A percentile compares a stretch with the other conserved stretches of the same genome.
These are phyloP conservation scores for Musa acuminata DNA, from an alignment of 176 grass and related monocot genomes.

Conservation along the genomic window DNA sequence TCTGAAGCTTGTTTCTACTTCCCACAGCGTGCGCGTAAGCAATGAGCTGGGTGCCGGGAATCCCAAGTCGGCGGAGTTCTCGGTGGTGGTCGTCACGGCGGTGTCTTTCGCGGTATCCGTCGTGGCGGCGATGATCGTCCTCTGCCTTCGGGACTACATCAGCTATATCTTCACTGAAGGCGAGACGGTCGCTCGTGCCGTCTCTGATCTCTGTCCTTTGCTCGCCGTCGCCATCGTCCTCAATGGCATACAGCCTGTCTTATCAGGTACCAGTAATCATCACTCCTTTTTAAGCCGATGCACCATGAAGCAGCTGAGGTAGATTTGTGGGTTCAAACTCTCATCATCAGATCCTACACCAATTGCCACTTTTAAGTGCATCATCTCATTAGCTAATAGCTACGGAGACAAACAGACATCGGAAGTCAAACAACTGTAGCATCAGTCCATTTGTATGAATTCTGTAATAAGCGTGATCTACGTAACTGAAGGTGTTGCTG, in stretches of 20 bases:
- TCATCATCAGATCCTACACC: too few relatives aligned
- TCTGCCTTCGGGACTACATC: constrained; percentile 49
- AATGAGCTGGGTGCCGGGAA: constrained; percentile 77
- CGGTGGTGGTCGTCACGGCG: constrained; percentile 47
- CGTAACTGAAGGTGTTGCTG: constrained; percentile 18
- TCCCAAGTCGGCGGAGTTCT: constrained; percentile 53
- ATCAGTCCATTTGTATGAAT: too few relatives aligned
- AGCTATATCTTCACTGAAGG: constrained; percentile 74
- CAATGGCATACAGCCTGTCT: constrained; percentile 69
- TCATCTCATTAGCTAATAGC: too few relatives aligned
- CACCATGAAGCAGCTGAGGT: too few relatives aligned
- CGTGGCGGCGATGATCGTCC: constrained; percentile 28
- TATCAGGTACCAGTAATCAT: constrained; percentile 35
- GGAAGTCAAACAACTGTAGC: too few relatives aligned
- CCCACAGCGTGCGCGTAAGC: constrained; percentile 57
- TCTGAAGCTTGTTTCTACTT: not conserved
- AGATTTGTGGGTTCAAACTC: too few relatives aligned
- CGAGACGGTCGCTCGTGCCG: too few relatives aligned
- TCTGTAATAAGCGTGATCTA: not conserved
- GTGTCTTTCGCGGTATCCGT: constrained; percentile 24
- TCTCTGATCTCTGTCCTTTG: constrained; percentile 57
- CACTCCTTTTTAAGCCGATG: too few relatives aligned
- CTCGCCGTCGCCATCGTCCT: constrained; percentile 50
- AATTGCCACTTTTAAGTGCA: too few relatives aligned
- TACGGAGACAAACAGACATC: too few relatives aligned